These are phyloP conservation scores for Leptodontidium sp. DNA, from an alignment of 2,329 filamentous ascomycete species.

Conservation along the genomic window DNA sequence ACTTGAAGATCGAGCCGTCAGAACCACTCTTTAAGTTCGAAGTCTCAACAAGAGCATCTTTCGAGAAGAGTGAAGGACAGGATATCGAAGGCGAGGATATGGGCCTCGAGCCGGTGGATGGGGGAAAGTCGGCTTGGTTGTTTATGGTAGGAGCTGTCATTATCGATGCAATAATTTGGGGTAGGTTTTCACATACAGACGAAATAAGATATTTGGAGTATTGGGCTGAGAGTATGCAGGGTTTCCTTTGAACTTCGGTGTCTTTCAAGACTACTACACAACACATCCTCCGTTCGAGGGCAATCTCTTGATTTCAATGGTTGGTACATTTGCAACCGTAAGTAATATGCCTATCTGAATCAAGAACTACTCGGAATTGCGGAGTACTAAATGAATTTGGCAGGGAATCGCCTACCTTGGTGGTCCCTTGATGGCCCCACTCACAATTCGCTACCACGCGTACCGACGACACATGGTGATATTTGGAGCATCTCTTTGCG, in stretches of 20 bases:
- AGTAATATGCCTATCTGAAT: background rate
- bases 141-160: no score
- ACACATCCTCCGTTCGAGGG: slow-evolving; percentile 57
- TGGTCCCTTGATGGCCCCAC: slow-evolving; percentile 55
- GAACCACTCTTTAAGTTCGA: no score
- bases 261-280: slow-evolving; percentile 72
- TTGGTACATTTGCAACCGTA: slow-evolving; percentile 61
- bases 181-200: no score
- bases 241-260: slow-evolving; percentile 71
- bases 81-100: no score
- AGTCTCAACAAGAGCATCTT: no score
- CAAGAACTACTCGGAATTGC: no score
- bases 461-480: slow-evolving; percentile 47
- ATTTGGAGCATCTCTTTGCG: slow-evolving; percentile 37
- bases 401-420: slow-evolving; percentile 62
- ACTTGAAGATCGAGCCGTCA: no score
- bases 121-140: no score
- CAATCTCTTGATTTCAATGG: slow-evolving; percentile 61
- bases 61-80: no score
- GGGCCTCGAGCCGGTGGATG: no score
- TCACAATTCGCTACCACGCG: slow-evolving; percentile 50
- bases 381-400: background rate
- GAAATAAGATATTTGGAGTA: no score
- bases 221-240: slow-evolving; percentile 51
- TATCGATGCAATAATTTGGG: no score